phyloP scores from a whole-genome alignment of 345 rosid genomes.

The Citrus sp. region DNA sequence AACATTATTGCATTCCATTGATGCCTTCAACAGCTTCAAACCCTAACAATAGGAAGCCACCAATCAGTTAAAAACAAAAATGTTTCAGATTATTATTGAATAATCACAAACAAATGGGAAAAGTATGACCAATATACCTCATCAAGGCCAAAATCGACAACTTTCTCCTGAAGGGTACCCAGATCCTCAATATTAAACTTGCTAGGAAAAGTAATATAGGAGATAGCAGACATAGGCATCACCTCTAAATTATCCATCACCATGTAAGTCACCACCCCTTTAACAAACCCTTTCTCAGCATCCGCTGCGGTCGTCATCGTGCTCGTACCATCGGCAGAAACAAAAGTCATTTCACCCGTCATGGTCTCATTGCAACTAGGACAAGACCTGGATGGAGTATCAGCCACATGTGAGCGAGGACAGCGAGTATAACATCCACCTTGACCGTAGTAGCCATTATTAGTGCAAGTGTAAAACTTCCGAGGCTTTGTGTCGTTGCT shows the following conservation, averaged over 20 bases:
- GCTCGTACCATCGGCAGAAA: neutral
- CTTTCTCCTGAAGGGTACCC: slow-evolving; percentile 3
- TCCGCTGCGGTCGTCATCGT: no score
- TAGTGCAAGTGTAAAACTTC: no score
- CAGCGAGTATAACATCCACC: no score
- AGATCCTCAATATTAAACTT: slow-evolving; percentile 15
- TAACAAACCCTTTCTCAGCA: neutral
- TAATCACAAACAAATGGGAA: neutral
- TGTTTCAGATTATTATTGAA: neutral
- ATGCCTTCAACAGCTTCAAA: slow-evolving; percentile 8
- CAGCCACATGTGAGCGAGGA: neutral
- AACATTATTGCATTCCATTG: neutral
- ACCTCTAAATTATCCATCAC: no score
- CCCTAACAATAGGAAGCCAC: neutral
- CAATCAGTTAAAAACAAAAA: no score
- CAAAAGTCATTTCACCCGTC: neutral
- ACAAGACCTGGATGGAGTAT: neutral
- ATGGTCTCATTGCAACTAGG: neutral
- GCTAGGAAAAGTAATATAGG: slow-evolving; percentile 6
- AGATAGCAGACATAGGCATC: no score
- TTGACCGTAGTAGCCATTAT: neutral
- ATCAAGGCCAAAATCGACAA: no score
- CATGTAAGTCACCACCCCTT: no score
- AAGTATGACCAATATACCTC: slow-evolving; percentile 1
- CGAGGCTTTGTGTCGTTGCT: no score